A percentile compares a stretch with the other conserved stretches of the same genome.
These are phyloP conservation scores for Lactarius deliciosus DNA, from an alignment of 768 basidiomycete species.

Conservation along the genomic window DNA sequence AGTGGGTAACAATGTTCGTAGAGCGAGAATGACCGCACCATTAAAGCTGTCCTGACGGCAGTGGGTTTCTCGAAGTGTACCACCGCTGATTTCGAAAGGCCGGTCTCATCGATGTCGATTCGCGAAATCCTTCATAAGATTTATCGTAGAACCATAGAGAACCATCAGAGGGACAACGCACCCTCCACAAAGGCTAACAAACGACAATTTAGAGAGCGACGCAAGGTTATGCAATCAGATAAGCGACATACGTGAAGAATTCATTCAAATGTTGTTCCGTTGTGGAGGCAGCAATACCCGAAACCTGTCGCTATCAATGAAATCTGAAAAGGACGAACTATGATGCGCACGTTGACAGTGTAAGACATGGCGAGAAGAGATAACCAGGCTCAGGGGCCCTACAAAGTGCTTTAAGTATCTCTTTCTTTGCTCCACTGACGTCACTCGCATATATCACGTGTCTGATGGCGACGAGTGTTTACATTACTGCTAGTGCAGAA, in stretches of 20 bases:
- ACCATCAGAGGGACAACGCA: conserved; percentile 36
- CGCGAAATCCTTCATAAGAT: conserved; percentile 53
- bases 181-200: conserved; percentile 82
- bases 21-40: conserved; percentile 45
- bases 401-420: neutral
- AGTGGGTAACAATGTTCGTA: neutral
- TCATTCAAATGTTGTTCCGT: conserved; percentile 68
- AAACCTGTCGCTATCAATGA: conserved; percentile 50
- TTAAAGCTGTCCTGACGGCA: conserved; percentile 83
- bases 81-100: conserved; percentile 51
- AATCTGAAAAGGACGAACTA: too few species aligned
- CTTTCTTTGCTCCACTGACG: neutral
- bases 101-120: conserved; percentile 55
- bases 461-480: neutral
- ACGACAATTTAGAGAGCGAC: neutral
- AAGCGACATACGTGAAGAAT: conserved; percentile 68
- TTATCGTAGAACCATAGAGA: conserved; percentile 14
- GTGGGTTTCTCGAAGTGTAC: conserved; percentile 83
- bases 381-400: neutral
- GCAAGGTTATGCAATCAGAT: conserved; percentile 8
- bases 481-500: neutral
- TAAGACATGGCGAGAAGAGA: conserved; percentile 10
- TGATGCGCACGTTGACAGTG: conserved; percentile 19
- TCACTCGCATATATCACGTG: conserved; percentile 14
- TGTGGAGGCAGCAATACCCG: conserved; percentile 65